Percentiles rank a stretch among this genome's conserved stretches.
Conservation (phyloP, 192 early-diverging fungal species). For the Haplosporangium gracile region DNA sequence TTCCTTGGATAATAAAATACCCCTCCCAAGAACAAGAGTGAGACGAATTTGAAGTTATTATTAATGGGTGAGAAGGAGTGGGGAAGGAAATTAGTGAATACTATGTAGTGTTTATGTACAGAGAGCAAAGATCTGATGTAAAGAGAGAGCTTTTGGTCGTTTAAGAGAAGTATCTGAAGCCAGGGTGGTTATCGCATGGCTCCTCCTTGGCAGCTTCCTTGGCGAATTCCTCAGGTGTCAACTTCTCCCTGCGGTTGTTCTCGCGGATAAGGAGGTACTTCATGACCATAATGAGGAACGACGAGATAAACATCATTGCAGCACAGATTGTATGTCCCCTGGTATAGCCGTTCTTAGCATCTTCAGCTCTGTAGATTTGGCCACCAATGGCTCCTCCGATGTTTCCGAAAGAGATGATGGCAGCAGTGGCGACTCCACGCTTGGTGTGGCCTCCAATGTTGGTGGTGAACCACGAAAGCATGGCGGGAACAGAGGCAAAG, state of each 20-base stretch:
- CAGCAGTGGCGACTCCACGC: slow-evolving; percentile 75
- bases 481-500: slow-evolving; percentile 68
- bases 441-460: slow-evolving; percentile 82
- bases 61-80: neutral
- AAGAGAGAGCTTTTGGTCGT: neutral
- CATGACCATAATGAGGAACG: slow-evolving; percentile 62
- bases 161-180: slow-evolving; percentile 52
- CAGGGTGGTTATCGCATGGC: slow-evolving; percentile 61
- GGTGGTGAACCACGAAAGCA: slow-evolving; percentile 75
- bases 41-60: neutral
- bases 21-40: neutral
- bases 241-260: slow-evolving; percentile 68
- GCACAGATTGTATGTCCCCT: slow-evolving; percentile 63
- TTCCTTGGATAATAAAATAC: neutral
- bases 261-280: slow-evolving; percentile 69
- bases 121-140: neutral
- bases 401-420: slow-evolving; percentile 78
- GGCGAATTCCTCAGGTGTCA: slow-evolving; percentile 62
- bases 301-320: slow-evolving; percentile 63
- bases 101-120: neutral
- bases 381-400: slow-evolving; percentile 80
- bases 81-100: neutral
- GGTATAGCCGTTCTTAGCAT: slow-evolving; percentile 66
- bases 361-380: slow-evolving; percentile 77
- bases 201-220: slow-evolving; percentile 58